Conservation (phyloP, 257 asterid genomes). For the Solanum peruvianum region DNA sequence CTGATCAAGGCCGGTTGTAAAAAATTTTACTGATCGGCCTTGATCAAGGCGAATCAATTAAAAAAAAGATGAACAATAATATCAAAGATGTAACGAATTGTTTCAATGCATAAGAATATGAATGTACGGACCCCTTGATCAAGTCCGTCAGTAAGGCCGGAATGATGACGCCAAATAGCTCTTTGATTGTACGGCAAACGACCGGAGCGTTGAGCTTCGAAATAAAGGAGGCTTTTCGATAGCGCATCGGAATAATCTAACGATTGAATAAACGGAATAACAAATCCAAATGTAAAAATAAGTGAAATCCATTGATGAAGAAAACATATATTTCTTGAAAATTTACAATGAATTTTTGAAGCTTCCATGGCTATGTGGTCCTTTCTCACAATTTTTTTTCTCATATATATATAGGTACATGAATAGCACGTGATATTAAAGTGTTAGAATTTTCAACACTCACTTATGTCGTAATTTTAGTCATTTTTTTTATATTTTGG, state of each 20-base stretch:
- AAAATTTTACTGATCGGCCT: neutral
- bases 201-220: constrained; percentile 95
- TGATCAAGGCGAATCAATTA: neutral
- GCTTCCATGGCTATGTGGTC: constrained; percentile 15
- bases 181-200: constrained; percentile 76
- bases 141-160: constrained; percentile 90
- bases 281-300: constrained; percentile 12
- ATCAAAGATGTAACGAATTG: no score
- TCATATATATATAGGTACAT: neutral
- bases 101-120: no score
- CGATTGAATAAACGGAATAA: constrained; percentile 11
- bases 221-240: constrained; percentile 75
- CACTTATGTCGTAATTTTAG: neutral
- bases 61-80: no score
- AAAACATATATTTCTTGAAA: neutral
- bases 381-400: neutral
- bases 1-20: neutral
- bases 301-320: neutral
- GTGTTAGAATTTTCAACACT: neutral
- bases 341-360: constrained; percentile 9
- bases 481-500: neutral
- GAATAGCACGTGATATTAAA: neutral
- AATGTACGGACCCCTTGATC: constrained; percentile 58
- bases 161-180: constrained; percentile 80
- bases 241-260: constrained; percentile 61